Evolutionary conservation across 768 basidiomycete species (phyloP).

Genomic region (Goffeauzyma gilvescens): DNA sequence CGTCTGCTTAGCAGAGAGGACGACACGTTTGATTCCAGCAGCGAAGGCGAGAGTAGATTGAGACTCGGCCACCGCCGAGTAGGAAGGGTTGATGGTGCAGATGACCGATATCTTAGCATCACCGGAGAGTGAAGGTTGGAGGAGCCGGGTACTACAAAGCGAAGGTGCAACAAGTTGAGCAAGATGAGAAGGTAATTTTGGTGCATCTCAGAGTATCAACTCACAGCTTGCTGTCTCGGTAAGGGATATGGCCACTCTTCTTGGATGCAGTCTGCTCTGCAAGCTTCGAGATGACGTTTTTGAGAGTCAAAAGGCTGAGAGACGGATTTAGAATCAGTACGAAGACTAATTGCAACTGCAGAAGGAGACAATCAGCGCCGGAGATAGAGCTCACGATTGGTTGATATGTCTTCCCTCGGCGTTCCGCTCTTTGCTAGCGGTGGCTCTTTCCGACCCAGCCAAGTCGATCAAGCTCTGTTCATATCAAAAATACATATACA

Average conservation of each 20-base stretch:
- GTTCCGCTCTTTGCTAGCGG: constrained; percentile 85
- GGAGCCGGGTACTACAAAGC: constrained; percentile 46
- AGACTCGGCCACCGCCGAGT: constrained; percentile 58
- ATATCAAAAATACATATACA: background rate
- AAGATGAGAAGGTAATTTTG: background rate
- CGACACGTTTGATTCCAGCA: constrained; percentile 72
- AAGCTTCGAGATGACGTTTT: constrained; percentile 76
- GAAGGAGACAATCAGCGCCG: background rate
- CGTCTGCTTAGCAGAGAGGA: constrained; percentile 75
- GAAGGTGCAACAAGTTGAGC: too few species aligned
- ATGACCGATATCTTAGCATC: constrained; percentile 92
- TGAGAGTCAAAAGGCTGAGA: constrained; percentile 65
- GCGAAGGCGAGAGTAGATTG: constrained; percentile 81
- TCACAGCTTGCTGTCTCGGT: constrained; percentile 73
- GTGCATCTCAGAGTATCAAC: constrained; percentile 3
- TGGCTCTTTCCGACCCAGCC: constrained; percentile 90
- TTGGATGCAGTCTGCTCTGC: constrained; percentile 52
- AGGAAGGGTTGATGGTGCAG: constrained; percentile 81
- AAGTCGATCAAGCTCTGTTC: constrained; percentile 74
- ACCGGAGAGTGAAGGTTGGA: constrained; percentile 85
- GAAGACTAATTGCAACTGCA: background rate
- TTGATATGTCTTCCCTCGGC: constrained; percentile 95
- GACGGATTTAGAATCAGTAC: too few species aligned
- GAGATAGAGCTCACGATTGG: constrained; percentile 30
- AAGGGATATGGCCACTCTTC: constrained; percentile 65